Evolutionary conservation across 176 grass and related monocot species (phyloP).

Genomic region (Themeda triandra): DNA sequence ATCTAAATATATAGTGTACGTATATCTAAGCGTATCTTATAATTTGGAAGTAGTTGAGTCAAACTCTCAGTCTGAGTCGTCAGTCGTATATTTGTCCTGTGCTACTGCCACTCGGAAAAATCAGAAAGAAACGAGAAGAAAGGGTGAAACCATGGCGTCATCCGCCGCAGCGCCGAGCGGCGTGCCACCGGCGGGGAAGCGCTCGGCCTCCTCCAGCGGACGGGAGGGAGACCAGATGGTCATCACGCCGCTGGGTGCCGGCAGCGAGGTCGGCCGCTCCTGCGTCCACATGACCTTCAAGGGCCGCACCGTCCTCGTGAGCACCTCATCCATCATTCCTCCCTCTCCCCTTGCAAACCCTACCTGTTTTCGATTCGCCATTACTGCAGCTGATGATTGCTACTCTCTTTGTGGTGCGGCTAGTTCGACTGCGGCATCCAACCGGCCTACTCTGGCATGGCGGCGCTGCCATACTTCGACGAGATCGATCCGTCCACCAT

Average conservation of each 20-base stretch:
- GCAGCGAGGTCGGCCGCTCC: constrained; percentile 46
- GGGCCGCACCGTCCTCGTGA: constrained; percentile 84
- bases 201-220: too few relatives aligned
- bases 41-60: too few relatives aligned
- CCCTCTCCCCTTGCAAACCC: neutral
- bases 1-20: too few relatives aligned
- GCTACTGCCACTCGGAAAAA: neutral
- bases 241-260: too few relatives aligned
- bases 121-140: neutral
- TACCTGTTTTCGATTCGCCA: neutral
- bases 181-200: too few relatives aligned
- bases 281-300: constrained; percentile 97
- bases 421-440: constrained; percentile 98
- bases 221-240: too few relatives aligned
- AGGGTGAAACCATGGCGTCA: too few relatives aligned
- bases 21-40: too few relatives aligned
- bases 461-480: constrained; percentile 90
- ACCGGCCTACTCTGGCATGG: constrained; percentile 84
- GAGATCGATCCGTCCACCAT: constrained; percentile 94
- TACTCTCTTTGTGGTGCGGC: neutral
- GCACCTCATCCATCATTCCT: neutral
- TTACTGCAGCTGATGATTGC: neutral
- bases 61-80: too few relatives aligned
- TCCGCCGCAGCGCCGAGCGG: too few relatives aligned
- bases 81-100: neutral